Base-by-base conservation (phyloP, 192 early-diverging fungal genomes). In the Coemansia brasiliensis region DNA sequence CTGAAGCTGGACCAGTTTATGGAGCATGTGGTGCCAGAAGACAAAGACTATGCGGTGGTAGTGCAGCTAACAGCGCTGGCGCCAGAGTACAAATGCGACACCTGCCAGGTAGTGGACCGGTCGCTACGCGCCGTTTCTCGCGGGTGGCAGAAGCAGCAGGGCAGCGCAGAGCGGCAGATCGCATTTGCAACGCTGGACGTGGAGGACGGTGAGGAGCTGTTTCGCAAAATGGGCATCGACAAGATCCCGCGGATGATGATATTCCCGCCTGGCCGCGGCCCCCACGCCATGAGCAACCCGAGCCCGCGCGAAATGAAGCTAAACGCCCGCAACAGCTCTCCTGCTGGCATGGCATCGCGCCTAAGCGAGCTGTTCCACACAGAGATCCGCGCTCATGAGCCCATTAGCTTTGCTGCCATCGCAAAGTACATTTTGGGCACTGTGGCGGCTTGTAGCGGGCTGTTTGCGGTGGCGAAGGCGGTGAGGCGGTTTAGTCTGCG, bases 121-220 rank as follows among this genome's bases (percentile, higher is more conserved):
- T 45, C 67, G 15, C 27, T 77, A 24, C 67, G 74, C 16, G 54
- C 74, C 5, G 74, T 77, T 24, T 32, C 74, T 44, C 74, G 67
- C 25, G 74, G 74, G 21, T 77, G 74, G 74, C 59, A 55, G 57
- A 17, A 37, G 40, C 57, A 65, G 60, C 32, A 51, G 12, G 46
- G 40, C 6, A 45, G 57, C 26, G 41, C 17, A 15, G 18, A 26
- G 27, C 44, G 41, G 54, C 55, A 41, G 25, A 62, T 77, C 9
- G 52, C 61, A 9, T 79, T 79, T 62, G 75, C 48, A 2, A 57
- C 75, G 40, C 54, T 79, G 53, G 75, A 79, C 42, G 70, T 72
- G 48, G 75, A 69, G 20, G 58, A 72, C 45, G 70, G 65, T 61
- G 69, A 72, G 69, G 66, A 79, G 53, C 43, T 79, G 65, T 79